Conservation (phyloP, 768 basidiomycete species). For the Podaxis carcinomalis region DNA sequence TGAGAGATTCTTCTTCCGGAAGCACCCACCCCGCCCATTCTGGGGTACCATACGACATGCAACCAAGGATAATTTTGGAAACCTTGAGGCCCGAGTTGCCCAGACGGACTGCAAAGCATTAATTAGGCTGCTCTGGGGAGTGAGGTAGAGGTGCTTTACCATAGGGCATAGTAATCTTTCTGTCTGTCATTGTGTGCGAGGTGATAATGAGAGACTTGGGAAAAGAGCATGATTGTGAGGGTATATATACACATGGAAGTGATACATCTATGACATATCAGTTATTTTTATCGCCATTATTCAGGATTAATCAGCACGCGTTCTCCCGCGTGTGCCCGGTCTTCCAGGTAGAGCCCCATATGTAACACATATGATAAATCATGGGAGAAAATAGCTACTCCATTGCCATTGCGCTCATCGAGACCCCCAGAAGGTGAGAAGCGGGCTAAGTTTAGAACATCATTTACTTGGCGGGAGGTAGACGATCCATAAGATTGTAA, state of each 20-base stretch:
- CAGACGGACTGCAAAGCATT: slow-evolving; percentile 32
- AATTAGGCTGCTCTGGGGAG: background rate
- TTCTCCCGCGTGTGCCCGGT: background rate
- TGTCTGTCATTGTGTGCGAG: background rate
- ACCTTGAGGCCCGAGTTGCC: slow-evolving; percentile 58
- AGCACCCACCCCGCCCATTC: slow-evolving; percentile 49
- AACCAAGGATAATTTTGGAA: slow-evolving; percentile 61
- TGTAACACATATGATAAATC: too few species aligned
- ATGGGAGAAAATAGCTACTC: too few species aligned
- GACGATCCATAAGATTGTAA: too few species aligned
- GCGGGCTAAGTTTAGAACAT: too few species aligned
- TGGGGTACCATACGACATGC: slow-evolving; percentile 51
- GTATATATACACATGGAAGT: background rate
- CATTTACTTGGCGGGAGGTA: too few species aligned
- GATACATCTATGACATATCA: background rate
- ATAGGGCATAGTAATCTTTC: background rate
- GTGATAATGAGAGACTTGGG: background rate
- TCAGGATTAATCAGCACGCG: background rate
- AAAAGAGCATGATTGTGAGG: background rate
- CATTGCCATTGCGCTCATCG: too few species aligned
- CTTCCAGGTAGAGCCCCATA: too few species aligned
- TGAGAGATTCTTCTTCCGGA: slow-evolving; percentile 42
- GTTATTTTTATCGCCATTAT: background rate
- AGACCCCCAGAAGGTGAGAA: too few species aligned
- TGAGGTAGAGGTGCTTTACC: background rate